Conservation (phyloP, 768 basidiomycete species). For the Leccinum arenicola region DNA sequence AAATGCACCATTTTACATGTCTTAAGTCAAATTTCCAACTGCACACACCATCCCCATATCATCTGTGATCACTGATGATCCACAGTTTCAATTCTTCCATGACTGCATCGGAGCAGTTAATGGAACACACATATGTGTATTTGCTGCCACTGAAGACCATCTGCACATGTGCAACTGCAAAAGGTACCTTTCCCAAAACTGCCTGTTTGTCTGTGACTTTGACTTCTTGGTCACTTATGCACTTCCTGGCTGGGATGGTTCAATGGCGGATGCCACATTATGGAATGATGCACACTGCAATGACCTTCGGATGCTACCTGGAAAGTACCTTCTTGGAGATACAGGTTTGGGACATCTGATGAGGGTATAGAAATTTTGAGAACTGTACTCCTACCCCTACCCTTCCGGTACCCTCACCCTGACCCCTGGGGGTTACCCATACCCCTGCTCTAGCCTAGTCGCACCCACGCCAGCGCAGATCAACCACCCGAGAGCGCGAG, state of each 20-base stretch:
- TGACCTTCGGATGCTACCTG: conserved; percentile 31
- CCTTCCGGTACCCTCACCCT: no score
- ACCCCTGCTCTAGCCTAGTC: no score
- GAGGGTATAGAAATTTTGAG: no score
- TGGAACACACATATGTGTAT: neutral
- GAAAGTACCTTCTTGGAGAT: conserved; percentile 31
- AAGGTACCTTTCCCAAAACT: conserved; percentile 36
- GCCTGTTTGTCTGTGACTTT: conserved; percentile 35
- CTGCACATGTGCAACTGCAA: conserved; percentile 17
- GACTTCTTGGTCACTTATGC: conserved; percentile 36
- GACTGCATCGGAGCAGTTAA: neutral
- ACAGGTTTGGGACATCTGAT: neutral
- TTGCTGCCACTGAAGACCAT: neutral
- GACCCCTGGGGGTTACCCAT: no score
- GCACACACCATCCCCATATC: no score
- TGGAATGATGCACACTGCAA: conserved; percentile 27
- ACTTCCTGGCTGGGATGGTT: conserved; percentile 41
- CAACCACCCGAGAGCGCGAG: no score
- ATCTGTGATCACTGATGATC: no score
- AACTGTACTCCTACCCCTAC: conserved; percentile 26
- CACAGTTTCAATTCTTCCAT: no score
- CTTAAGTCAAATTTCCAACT: no score
- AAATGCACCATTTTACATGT: no score
- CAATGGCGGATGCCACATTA: conserved; percentile 29
- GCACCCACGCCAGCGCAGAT: no score